Base-by-base conservation (phyloP, 495 filamentous ascomycete species). In the Cudoniella acicularis region DNA sequence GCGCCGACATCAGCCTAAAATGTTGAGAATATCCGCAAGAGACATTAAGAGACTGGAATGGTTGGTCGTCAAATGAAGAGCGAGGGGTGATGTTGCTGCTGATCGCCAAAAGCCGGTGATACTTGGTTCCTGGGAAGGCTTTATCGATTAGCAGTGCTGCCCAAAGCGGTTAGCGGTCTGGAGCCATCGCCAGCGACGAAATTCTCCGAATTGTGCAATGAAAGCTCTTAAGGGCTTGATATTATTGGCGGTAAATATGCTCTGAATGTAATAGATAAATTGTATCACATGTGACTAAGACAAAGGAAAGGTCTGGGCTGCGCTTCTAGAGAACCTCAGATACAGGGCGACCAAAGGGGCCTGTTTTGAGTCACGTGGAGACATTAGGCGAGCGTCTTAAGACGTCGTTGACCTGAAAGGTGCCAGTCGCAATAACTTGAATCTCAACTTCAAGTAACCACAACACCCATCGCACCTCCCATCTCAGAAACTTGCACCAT, bases 1-100 rank as follows among this genome's bases (percentile, higher is more conserved):
- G 46, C 23, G 46, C 20, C 62, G 63, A 65, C 66, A 68, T 68
- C 62, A 61, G 62, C 66, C 57, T 56, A 41, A 25, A 54, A 50
- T 13, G 8, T 57, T 41, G 22, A 30, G 13, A 16, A 24, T 23
- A 47, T 27, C 42, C 43, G 43, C 30, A 60, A 60, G 27, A 66
- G 59, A 60, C 63, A 66, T 62, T 48, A 56, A 62, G 42, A 11
- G 49, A 30, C 16, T n/a, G 3, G 49, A 25, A 42, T 18, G 2
- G 25, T 24, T 40, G 25, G 25, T 11, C 10, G 26, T 24, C n/a
- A n/a, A n/a, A n/a, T n/a, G n/a, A 54, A 41, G 40, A 9, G 21
- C 18, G 10, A 18, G 21, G 3, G 13, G 11, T 25, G 22, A 25
- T 10, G 45, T 40, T 54, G 11, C 27, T 9, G 25, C 13, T 10